Conservation (phyloP, 1,139 yeast species). For the Kodamaea fungicola region DNA sequence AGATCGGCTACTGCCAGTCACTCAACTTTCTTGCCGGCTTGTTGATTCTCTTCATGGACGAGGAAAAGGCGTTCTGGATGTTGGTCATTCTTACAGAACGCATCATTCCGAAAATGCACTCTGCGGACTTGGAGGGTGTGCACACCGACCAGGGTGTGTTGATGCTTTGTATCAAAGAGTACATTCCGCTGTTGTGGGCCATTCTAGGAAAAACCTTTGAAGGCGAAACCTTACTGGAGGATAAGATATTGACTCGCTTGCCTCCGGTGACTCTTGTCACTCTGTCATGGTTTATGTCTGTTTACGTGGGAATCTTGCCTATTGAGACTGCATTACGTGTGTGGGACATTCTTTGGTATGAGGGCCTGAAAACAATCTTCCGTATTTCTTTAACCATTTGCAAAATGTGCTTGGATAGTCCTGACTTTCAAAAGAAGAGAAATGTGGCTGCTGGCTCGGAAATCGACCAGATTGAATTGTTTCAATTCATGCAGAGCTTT, state of each 20-base stretch:
- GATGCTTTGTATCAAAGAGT: slow-evolving; percentile 80
- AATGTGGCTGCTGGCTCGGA: slow-evolving; percentile 20
- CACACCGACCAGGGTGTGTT: slow-evolving; percentile 93
- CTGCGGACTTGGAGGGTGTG: slow-evolving; percentile 86
- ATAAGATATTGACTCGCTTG: slow-evolving; percentile 61
- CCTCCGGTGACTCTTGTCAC: slow-evolving; percentile 94
- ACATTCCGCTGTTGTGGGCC: slow-evolving; percentile 79
- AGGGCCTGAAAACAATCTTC: slow-evolving; percentile 84
- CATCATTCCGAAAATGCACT: slow-evolving; percentile 89
- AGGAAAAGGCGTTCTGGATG: slow-evolving; percentile 94
- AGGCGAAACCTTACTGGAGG: slow-evolving; percentile 48
- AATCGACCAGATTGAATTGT: slow-evolving; percentile 77
- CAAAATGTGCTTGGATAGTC: slow-evolving; percentile 69
- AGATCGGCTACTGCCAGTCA: slow-evolving; percentile 93
- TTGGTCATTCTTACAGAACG: slow-evolving; percentile 82
- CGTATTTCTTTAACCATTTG: slow-evolving; percentile 81
- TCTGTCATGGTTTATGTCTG: slow-evolving; percentile 97
- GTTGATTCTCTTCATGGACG: slow-evolving; percentile 75
- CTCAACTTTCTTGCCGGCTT: slow-evolving; percentile 89
- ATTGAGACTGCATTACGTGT: slow-evolving; percentile 82
- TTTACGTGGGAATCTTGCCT: slow-evolving; percentile 84
- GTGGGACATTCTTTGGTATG: slow-evolving; percentile 94
- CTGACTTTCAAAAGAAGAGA: slow-evolving; percentile 26
- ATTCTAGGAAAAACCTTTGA: slow-evolving; percentile 43
- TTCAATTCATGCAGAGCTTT: slow-evolving; percentile 78